Evolutionary conservation across 805 yeast genomes (phyloP), one percentile per base, ranked within the genome.

Genomic region (Monosporozyma unispora): DNA sequence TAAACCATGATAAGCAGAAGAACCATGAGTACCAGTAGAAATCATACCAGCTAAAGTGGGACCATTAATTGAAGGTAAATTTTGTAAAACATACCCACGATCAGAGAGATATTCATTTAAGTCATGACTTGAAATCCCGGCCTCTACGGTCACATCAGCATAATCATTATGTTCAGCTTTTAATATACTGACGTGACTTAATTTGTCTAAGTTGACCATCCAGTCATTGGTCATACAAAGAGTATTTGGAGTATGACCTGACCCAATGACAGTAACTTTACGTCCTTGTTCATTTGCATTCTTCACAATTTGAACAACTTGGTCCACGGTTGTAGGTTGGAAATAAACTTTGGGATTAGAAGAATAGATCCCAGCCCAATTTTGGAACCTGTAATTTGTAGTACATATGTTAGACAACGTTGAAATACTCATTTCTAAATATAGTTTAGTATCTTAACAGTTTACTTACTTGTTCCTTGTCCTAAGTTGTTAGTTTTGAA

Each of bases 11-110:
- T 77, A 87, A 40, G 91, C 95, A 9, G 96, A 82, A 0, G 97
- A 85, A 7, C 99, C 99, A 62, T 91, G 99, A 0, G 98, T 89
- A 27, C 98, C 98, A 0, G 98, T 91, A 1, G 96, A 84, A 43
- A 93, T 88, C 55, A 90, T 81, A n/a, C 99, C 99, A 3, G 95
- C 98, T 23, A 89, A 74, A 14, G 95, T 85, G 64, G 91, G 98
- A 53, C 88, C 96, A 39, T 93, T 81, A 48, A 91, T 91, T 1
- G 97, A 89, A 1, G 98, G 98, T 59, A 93, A 71, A 60, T 86
- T 91, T 67, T 91, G 98, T 50, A 91, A 72, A 4, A 96, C 95
- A 51, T 87, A 76, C 1, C 84, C 83, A 54, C 78, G 74, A 11
- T 70, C 53, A 23, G 79, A 82, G 52, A 91, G 72, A 52, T 73